A percentile compares a stretch with the other conserved stretches of the same genome.
Evolutionary conservation across 2,329 filamentous ascomycete genomes (phyloP).

Genomic region (Berkeleyomyces basicola): DNA sequence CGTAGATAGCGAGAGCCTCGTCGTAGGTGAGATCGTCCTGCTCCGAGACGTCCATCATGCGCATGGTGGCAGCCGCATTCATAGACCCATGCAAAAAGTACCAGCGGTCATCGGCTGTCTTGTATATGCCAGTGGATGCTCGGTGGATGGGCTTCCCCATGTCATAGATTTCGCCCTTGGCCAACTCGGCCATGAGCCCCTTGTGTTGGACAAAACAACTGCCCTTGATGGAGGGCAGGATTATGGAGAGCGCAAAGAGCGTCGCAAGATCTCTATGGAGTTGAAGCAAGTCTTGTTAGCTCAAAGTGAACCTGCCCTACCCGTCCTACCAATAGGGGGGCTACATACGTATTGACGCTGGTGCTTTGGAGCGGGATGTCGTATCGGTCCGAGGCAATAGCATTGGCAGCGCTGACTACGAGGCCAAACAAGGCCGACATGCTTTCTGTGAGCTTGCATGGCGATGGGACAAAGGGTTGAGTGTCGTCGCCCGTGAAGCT

Average conservation of each 20-base stretch:
- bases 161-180: constrained; percentile 9
- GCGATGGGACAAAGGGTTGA: constrained; percentile 18
- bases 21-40: constrained; percentile 13
- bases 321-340: constrained; percentile 4
- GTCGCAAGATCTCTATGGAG: neutral
- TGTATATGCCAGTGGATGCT: constrained; percentile 17
- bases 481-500: constrained; percentile 14
- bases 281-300: neutral
- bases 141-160: constrained; percentile 19
- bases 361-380: constrained; percentile 9
- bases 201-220: constrained; percentile 14
- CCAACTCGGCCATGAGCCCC: constrained; percentile 17
- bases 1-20: constrained; percentile 17
- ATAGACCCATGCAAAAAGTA: constrained; percentile 17
- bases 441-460: constrained; percentile 28
- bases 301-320: neutral
- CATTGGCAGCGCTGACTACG: constrained; percentile 16
- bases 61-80: constrained; percentile 15
- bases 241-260: constrained; percentile 7
- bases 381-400: constrained; percentile 9
- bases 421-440: constrained; percentile 23
- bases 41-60: constrained; percentile 14
- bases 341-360: constrained; percentile 12
- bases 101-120: constrained; percentile 15
- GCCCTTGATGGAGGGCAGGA: constrained; percentile 12